Percentiles rank a stretch among this genome's conserved stretches.
These are phyloP conservation scores for Fraxinus angustifolia DNA, from an alignment of 305 asterid species.

Conservation along the genomic window DNA sequence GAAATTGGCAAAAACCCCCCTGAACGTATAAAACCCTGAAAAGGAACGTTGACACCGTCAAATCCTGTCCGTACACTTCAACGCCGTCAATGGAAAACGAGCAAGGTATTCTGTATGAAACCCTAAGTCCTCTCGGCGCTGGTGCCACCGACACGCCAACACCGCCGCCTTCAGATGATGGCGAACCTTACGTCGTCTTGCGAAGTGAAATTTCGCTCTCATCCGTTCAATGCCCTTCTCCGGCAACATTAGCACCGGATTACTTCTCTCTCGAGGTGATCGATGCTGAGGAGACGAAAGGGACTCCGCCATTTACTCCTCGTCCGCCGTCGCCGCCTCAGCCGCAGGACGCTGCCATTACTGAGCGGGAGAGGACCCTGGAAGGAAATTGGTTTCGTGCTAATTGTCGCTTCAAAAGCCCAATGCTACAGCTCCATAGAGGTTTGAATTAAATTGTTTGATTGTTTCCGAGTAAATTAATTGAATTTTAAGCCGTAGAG, in stretches of 20 bases:
- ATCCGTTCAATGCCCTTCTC: slow-evolving; percentile 34
- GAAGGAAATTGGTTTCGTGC: slow-evolving; percentile 84
- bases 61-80: slow-evolving; percentile 1
- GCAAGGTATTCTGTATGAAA: slow-evolving; percentile 47
- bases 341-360: slow-evolving; percentile 23
- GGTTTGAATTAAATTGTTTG: slow-evolving; percentile 35
- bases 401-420: slow-evolving; percentile 64
- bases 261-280: slow-evolving; percentile 74
- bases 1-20: background rate
- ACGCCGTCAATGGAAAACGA: slow-evolving; percentile 21
- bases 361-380: slow-evolving; percentile 42
- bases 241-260: slow-evolving; percentile 54
- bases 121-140: slow-evolving; percentile 53
- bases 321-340: slow-evolving; percentile 7
- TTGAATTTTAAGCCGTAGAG: background rate
- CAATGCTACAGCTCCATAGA: slow-evolving; percentile 86
- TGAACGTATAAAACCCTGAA: background rate
- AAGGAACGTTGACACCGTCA: background rate
- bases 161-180: slow-evolving; percentile 27
- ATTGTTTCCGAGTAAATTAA: background rate
- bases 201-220: slow-evolving; percentile 59
- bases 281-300: slow-evolving; percentile 28
- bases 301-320: slow-evolving; percentile 24
- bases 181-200: slow-evolving; percentile 52
- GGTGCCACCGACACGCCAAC: slow-evolving; percentile 21